These are phyloP conservation scores for Russula compacta DNA, from an alignment of 768 basidiomycete genomes.

Conservation along the genomic window DNA sequence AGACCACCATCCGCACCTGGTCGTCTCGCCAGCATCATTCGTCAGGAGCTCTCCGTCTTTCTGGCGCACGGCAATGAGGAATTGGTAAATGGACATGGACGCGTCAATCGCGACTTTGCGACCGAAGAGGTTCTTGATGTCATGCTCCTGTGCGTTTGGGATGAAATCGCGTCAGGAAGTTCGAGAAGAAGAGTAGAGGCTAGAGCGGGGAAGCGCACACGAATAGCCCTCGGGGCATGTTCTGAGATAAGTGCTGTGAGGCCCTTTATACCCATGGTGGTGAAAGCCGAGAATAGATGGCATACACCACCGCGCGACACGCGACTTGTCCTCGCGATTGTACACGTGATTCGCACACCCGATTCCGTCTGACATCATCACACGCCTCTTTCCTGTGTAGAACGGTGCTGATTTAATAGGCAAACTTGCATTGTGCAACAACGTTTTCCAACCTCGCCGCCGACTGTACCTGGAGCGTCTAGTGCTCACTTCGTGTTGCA, in stretches of 20 bases:
- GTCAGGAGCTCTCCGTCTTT: conserved; percentile 94
- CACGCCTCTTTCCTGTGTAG: too few species aligned
- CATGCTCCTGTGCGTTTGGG: conserved; percentile 52
- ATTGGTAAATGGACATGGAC: conserved; percentile 95
- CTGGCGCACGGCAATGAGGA: conserved; percentile 95
- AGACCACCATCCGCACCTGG: conserved; percentile 40
- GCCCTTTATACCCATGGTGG: conserved; percentile 86
- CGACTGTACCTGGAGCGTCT: too few species aligned
- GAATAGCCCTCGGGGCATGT: conserved; percentile 80
- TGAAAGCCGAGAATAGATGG: too few species aligned
- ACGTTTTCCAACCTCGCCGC: too few species aligned
- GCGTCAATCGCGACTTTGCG: conserved; percentile 99
- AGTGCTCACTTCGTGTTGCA: too few species aligned
- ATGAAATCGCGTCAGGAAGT: conserved; percentile 1
- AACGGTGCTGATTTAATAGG: too few species aligned
- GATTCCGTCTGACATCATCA: too few species aligned
- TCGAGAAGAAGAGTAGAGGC: neutral
- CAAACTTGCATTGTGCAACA: too few species aligned
- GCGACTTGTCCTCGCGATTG: too few species aligned
- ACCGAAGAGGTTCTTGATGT: conserved; percentile 95
- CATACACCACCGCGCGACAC: too few species aligned
- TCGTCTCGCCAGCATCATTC: conserved; percentile 97
- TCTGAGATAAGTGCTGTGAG: conserved; percentile 83
- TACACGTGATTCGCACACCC: too few species aligned
- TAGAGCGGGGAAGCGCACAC: conserved; percentile 22